These are phyloP conservation scores for Rutstroemia sp. DNA, from an alignment of 2,329 filamentous ascomycete genomes.

Conservation along the genomic window DNA sequence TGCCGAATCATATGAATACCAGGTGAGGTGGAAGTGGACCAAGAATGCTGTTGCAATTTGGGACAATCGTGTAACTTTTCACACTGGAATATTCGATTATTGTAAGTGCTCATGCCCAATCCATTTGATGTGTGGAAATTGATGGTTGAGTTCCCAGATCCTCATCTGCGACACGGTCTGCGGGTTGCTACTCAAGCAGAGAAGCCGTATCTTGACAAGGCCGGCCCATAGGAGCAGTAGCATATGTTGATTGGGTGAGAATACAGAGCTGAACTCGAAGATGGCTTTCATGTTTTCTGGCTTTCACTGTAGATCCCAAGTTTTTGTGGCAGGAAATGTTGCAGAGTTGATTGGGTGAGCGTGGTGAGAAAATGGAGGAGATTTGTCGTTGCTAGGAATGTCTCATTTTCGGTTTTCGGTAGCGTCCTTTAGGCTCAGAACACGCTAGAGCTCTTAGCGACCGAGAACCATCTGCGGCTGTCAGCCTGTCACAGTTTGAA, in stretches of 20 bases:
- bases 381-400: too few relatives aligned
- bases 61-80: constrained; percentile 19
- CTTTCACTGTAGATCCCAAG: too few relatives aligned
- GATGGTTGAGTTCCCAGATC: neutral
- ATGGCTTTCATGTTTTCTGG: too few relatives aligned
- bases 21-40: constrained; percentile 25
- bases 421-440: too few relatives aligned
- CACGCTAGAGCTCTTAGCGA: too few relatives aligned
- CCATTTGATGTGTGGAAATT: neutral
- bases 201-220: constrained; percentile 58
- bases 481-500: too few relatives aligned
- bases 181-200: constrained; percentile 65
- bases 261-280: too few relatives aligned
- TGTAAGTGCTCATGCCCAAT: neutral
- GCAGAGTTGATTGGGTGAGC: too few relatives aligned
- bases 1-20: constrained; percentile 22
- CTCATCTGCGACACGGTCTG: constrained; percentile 52
- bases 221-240: constrained; percentile 13
- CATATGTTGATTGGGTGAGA: neutral
- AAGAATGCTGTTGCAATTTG: constrained; percentile 22
- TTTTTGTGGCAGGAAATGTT: too few relatives aligned
- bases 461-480: too few relatives aligned
- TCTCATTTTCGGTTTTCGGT: too few relatives aligned
- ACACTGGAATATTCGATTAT: constrained; percentile 8
- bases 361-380: too few relatives aligned